These are phyloP conservation scores for Cladochytrium tenue DNA, from an alignment of 371 early-diverging fungal species.

Conservation along the genomic window DNA sequence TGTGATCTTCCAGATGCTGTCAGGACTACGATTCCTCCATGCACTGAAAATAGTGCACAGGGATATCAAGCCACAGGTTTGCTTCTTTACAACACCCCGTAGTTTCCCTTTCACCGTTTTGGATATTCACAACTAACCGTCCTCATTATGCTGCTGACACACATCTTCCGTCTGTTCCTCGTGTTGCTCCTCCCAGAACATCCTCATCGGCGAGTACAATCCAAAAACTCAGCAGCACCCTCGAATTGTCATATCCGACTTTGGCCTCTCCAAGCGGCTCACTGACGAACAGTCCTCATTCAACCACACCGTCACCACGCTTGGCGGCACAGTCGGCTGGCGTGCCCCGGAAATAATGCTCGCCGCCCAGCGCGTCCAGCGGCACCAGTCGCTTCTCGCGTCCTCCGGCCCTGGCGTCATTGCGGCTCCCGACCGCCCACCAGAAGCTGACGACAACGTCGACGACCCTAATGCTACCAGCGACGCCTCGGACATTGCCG, in stretches of 20 bases:
- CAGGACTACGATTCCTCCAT: conserved; percentile 87
- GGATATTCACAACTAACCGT: too few relatives aligned
- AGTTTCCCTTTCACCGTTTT: conserved; percentile 25
- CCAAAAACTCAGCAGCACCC: conserved; percentile 33
- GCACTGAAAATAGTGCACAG: conserved; percentile 92
- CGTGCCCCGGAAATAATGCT: conserved; percentile 87
- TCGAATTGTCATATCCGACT: conserved; percentile 91
- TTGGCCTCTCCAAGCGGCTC: conserved; percentile 94
- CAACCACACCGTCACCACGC: conserved; percentile 74
- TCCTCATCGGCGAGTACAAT: conserved; percentile 64
- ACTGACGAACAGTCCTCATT: conserved; percentile 92
- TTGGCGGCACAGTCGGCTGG: conserved; percentile 88
- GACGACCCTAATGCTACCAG: neutral
- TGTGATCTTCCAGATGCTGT: conserved; percentile 75
- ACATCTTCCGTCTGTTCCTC: too few relatives aligned
- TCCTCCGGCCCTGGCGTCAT: too few relatives aligned
- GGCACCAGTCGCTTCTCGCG: neutral
- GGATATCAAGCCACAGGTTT: conserved; percentile 85
- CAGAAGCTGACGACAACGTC: too few relatives aligned
- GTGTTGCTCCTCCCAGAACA: conserved; percentile 82
- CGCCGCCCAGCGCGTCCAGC: neutral
- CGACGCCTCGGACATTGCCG: neutral
- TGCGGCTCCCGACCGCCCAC: too few relatives aligned
- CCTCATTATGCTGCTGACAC: too few relatives aligned
- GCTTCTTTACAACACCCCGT: conserved; percentile 91